Evolutionary conservation across 2,329 filamentous ascomycete species (phyloP).

Genomic region (Fusarium sambucinum): DNA sequence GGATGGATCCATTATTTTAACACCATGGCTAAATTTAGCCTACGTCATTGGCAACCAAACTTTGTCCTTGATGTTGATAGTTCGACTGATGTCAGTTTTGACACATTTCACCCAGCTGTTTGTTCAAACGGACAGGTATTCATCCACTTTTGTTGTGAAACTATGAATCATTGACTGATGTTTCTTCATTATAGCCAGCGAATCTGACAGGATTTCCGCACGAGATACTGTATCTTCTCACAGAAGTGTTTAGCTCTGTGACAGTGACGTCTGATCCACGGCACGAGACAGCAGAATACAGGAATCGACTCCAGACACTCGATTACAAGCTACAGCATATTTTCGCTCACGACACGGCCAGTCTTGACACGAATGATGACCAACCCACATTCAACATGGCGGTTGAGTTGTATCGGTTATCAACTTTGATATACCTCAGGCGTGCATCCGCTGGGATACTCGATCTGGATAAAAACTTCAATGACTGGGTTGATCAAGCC

Average conservation of each 20-base stretch:
- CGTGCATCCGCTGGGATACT: conserved; percentile 36
- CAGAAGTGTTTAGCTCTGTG: conserved; percentile 25
- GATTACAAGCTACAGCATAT: conserved; percentile 17
- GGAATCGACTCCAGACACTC: conserved; percentile 2
- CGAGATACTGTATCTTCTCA: conserved; percentile 28
- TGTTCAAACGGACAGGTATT: conserved; percentile 16
- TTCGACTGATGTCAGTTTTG: neutral
- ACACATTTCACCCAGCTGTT: conserved; percentile 21
- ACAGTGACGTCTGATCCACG: neutral
- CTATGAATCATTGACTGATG: neutral
- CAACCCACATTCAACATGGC: neutral
- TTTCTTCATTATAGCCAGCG: neutral
- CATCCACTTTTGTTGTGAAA: rapidly evolving
- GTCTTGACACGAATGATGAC: rapidly evolving
- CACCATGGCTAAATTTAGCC: conserved; percentile 25
- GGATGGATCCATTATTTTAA: conserved; percentile 39
- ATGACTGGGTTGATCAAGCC: conserved; percentile 40
- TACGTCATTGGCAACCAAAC: conserved; percentile 38
- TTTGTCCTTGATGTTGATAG: neutral
- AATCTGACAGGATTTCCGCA: conserved; percentile 1
- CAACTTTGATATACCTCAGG: conserved; percentile 50
- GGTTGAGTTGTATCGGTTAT: conserved; percentile 46
- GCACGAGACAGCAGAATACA: neutral
- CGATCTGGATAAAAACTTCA: conserved; percentile 17
- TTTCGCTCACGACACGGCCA: rapidly evolving